Evolutionary conservation across 495 filamentous ascomycete genomes (phyloP), one percentile per base, ranked within the genome.

Genomic region (Aspergillus wentii): DNA sequence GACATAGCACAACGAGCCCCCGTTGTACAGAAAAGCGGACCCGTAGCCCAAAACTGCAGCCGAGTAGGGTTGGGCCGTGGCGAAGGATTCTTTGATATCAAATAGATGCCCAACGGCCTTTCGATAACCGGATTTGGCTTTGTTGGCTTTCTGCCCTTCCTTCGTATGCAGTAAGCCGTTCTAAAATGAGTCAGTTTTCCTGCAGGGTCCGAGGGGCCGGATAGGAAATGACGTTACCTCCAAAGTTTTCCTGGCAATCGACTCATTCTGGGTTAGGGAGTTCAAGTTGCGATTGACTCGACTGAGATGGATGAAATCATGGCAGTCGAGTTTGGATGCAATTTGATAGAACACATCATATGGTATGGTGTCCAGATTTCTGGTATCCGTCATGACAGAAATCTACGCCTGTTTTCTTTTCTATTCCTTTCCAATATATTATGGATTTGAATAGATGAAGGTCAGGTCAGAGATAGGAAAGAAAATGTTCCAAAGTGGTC

Each of bases 331-430:
- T 28, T 41, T 59, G 9, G 48, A 60, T 3, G 60, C 68, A 31
- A 86, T 74, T 44, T 76, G 70, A 19, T 76, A 69, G 26, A 83
- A 62, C 8, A 84, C 64, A 60, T 86, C 82, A 53, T 80, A 83
- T 3, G 82, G 80, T 23, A 85, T 50, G 32, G 56, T 51, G 33
- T 63, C 58, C 35, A 72, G 43, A 36, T 49, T 57, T 32, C 35
- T 46, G 29, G 51, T 35, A 26, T 38, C 19, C 22, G 34, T 28
- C 49, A 61, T 59, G 45, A 48, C 40, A n/a, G 18, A 35, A 35
- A 13, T 27, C 21, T 31, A 31, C 10, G 6, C 22, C 10, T 25
- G 6, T 25, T 25, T 25, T 25, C 10, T 25, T 10, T 25, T 25
- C 22, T 25, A 25, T 25, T 10, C 5, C 22, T 25, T 10, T 25